These are phyloP conservation scores for Scheffersomyces illinoinensis DNA, from an alignment of 1,139 yeast species.

Conservation along the genomic window DNA sequence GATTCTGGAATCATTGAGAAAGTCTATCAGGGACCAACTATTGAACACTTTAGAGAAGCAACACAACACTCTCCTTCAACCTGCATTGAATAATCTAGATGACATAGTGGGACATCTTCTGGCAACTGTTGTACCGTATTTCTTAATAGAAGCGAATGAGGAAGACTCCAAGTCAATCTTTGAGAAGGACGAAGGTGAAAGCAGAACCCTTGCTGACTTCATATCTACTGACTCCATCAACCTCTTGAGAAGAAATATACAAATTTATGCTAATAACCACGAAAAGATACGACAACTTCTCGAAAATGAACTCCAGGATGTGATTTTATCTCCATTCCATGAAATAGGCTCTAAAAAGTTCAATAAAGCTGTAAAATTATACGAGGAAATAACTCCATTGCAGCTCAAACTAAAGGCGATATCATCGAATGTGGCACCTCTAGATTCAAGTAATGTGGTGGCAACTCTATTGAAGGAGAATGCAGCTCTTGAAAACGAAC, in stretches of 20 bases:
- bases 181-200: conserved; percentile 1
- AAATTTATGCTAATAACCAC: conserved; percentile 29
- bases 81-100: conserved; percentile 27
- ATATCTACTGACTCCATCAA: conserved; percentile 37
- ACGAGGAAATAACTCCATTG: conserved; percentile 23
- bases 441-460: conserved; percentile 16
- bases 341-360: conserved; percentile 14
- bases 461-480: conserved; percentile 34
- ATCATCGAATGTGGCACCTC: conserved; percentile 9
- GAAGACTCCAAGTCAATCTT: conserved; percentile 1
- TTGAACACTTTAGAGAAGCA: background rate
- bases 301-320: conserved; percentile 15
- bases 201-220: conserved; percentile 26
- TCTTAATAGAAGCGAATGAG: conserved; percentile 16
- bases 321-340: conserved; percentile 16
- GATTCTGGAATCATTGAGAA: conserved; percentile 13
- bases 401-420: conserved; percentile 14
- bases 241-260: conserved; percentile 26
- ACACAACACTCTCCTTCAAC: conserved; percentile 13
- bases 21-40: background rate
- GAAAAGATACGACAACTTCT: conserved; percentile 22
- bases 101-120: conserved; percentile 24
- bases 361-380: conserved; percentile 18
- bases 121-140: conserved; percentile 29
- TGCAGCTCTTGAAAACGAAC: conserved; percentile 60